phyloP scores from a whole-genome alignment of 2,329 filamentous ascomycete genomes.

The Elsinoe batatas region DNA sequence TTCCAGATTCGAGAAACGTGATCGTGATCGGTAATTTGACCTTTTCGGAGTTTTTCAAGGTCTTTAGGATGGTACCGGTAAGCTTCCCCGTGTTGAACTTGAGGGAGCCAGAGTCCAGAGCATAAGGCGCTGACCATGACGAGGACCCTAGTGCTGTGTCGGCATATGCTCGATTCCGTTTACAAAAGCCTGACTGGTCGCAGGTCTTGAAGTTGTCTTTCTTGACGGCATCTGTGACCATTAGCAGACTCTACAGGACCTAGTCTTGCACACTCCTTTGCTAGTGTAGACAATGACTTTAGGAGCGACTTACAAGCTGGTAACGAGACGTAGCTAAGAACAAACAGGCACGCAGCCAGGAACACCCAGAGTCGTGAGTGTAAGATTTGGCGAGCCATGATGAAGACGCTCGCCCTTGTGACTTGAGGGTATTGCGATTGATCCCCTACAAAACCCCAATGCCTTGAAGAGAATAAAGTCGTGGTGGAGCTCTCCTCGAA shows the following conservation, averaged over 20 bases:
- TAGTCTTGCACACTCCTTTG: no score
- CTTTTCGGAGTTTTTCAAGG: slow-evolving; percentile 53
- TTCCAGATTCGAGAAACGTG: slow-evolving; percentile 82
- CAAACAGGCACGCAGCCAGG: slow-evolving; percentile 20
- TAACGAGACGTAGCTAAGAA: slow-evolving; percentile 26
- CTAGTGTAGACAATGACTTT: no score
- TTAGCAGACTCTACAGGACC: neutral
- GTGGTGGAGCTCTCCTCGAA: neutral
- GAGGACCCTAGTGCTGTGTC: slow-evolving; percentile 60
- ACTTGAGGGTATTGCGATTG: neutral
- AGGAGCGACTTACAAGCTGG: slow-evolving; percentile 27
- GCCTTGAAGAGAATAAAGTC: neutral
- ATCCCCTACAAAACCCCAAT: neutral
- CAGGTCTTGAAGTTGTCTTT: slow-evolving; percentile 97
- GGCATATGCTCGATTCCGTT: slow-evolving; percentile 82
- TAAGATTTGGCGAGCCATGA: neutral
- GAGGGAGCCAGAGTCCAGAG: slow-evolving; percentile 60
- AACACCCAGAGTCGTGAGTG: slow-evolving; percentile 4
- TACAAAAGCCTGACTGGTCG: slow-evolving; percentile 92
- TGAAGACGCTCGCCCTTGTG: neutral
- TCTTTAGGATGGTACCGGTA: slow-evolving; percentile 73
- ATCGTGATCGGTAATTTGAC: slow-evolving; percentile 74
- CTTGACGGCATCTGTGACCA: slow-evolving; percentile 66
- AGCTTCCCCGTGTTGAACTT: slow-evolving; percentile 71
- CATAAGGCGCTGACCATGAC: slow-evolving; percentile 73